phyloP scores from a whole-genome alignment of 441 rosid genomes.

The Erodium trifolium region DNA sequence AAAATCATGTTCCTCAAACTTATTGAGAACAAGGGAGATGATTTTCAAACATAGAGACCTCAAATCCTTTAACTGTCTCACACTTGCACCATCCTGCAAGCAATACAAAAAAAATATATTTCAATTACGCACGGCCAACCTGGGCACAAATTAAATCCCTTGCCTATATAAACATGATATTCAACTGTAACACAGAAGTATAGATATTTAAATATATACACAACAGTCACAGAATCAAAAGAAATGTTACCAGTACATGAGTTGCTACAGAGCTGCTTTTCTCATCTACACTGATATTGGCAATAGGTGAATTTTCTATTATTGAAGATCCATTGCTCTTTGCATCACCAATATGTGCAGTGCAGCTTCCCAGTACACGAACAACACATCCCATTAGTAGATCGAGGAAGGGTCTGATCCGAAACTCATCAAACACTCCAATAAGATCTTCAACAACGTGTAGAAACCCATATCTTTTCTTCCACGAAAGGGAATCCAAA shows the following conservation, averaged over 20 bases:
- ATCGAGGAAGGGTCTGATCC: constrained; percentile 63
- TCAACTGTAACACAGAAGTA: not conserved
- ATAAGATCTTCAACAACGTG: constrained; percentile 80
- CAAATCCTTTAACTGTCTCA: constrained; percentile 69
- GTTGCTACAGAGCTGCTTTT: constrained; percentile 26
- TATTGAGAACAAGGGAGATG: constrained; percentile 59
- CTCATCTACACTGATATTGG: constrained; percentile 24
- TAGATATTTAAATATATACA: not conserved
- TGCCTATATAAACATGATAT: not conserved
- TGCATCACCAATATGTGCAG: constrained; percentile 36
- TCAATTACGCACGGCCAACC: not conserved
- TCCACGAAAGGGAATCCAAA: constrained; percentile 53
- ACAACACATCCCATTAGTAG: constrained; percentile 81
- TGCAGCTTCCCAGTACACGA: constrained; percentile 55
- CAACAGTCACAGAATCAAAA: not conserved
- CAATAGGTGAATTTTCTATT: constrained; percentile 17
- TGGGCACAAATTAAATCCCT: not conserved
- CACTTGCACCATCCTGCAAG: constrained; percentile 44
- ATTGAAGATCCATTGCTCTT: constrained; percentile 31
- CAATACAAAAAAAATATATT: not conserved
- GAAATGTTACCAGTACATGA: constrained; percentile 39
- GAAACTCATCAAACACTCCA: constrained; percentile 71
- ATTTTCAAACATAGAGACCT: constrained; percentile 81
- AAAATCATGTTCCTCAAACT: constrained; percentile 76
- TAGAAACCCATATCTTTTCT: constrained; percentile 72